Conservation (phyloP, 441 rosid species). For the Breynia disticha region DNA sequence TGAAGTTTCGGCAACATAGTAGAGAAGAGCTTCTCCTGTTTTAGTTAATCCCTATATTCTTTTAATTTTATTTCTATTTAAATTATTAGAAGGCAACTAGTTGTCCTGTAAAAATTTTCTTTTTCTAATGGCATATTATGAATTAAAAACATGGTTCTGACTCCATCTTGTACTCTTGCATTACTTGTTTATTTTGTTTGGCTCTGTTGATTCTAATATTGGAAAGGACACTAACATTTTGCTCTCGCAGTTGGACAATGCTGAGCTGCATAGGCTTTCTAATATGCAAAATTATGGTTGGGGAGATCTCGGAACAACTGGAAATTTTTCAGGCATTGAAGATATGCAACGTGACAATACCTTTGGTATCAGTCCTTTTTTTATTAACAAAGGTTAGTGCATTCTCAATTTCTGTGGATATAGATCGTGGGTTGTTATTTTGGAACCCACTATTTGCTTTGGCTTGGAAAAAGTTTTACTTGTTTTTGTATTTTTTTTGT, state of each 20-base stretch:
- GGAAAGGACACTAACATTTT: slow-evolving; percentile 14
- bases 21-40: no score
- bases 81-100: no score
- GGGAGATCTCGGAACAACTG: slow-evolving; percentile 44
- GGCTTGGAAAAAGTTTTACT: no score
- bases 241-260: slow-evolving; percentile 36
- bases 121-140: no score
- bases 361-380: slow-evolving; percentile 81
- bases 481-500: no score
- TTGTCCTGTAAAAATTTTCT: no score
- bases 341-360: slow-evolving; percentile 39
- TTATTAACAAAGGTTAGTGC: slow-evolving; percentile 62
- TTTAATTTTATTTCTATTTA: no score
- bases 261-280: slow-evolving; percentile 29
- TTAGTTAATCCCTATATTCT: no score
- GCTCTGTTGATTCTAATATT: background rate
- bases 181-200: background rate
- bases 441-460: no score
- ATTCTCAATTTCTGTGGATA: slow-evolving; percentile 2
- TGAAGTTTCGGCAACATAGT: no score
- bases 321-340: slow-evolving; percentile 25
- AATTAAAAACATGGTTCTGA: no score
- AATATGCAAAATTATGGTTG: slow-evolving; percentile 72
- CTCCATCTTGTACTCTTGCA: no score
- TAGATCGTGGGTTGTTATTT: background rate